phyloP scores from a whole-genome alignment of 768 basidiomycete genomes.

The Pholiota conissans region DNA sequence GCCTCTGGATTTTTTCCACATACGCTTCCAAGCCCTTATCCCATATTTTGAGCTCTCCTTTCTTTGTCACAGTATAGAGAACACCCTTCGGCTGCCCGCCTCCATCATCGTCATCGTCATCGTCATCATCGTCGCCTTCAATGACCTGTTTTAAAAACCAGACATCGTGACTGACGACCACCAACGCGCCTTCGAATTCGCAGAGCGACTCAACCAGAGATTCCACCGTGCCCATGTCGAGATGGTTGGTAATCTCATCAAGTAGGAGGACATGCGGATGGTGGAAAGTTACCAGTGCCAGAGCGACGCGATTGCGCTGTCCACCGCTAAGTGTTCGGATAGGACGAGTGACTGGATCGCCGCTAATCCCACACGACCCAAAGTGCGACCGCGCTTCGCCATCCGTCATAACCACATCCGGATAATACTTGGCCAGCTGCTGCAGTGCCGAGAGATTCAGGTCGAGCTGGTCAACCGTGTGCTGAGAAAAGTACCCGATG shows the following conservation, averaged over 20 bases:
- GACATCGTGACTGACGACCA: constrained; percentile 67
- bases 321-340: constrained; percentile 52
- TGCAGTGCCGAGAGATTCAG: constrained; percentile 25
- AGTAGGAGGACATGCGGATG: constrained; percentile 55
- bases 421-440: constrained; percentile 26
- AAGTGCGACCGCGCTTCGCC: constrained; percentile 33
- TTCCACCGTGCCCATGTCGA: constrained; percentile 61
- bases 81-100: constrained; percentile 19
- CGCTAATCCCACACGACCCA: constrained; percentile 44
- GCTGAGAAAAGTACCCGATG: constrained; percentile 65
- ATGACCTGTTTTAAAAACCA: constrained; percentile 36
- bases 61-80: constrained; percentile 31
- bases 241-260: constrained; percentile 70
- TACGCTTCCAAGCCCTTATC: constrained; percentile 32
- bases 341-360: constrained; percentile 39
- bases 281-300: constrained; percentile 53
- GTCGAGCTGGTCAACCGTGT: constrained; percentile 56
- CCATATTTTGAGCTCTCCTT: constrained; percentile 29
- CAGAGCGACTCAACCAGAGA: constrained; percentile 53
- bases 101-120: constrained; percentile 18
- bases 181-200: constrained; percentile 52
- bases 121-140: constrained; percentile 26
- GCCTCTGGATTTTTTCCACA: constrained; percentile 25
- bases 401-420: constrained; percentile 26
- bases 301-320: constrained; percentile 57